phyloP scores from a whole-genome alignment of 2,329 filamentous ascomycete species.

The Trichoderma koningii region DNA sequence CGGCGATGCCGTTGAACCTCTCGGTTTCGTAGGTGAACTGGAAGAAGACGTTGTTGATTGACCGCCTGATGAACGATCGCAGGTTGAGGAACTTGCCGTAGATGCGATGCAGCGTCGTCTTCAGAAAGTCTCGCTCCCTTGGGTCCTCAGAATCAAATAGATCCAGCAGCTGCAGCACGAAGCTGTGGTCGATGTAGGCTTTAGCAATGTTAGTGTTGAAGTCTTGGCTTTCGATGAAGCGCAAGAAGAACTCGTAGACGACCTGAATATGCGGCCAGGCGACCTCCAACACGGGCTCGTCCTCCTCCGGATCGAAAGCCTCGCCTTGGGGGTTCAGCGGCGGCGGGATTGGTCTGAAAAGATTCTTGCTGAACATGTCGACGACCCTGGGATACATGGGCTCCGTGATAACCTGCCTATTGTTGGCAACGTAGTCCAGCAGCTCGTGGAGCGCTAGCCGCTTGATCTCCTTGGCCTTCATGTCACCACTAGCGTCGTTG shows the following conservation, averaged over 20 bases:
- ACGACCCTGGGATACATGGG: conserved; percentile 98
- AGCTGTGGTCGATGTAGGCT: conserved; percentile 96
- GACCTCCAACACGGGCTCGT: conserved; percentile 95
- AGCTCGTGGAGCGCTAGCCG: conserved; percentile 92
- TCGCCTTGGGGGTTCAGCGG: conserved; percentile 98
- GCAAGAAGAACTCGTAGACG: conserved; percentile 98
- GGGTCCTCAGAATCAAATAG: conserved; percentile 98
- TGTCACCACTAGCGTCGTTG: conserved; percentile 95
- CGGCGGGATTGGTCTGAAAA: conserved; percentile 95
- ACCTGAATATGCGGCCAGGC: conserved; percentile 99
- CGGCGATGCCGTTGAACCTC: conserved; percentile 96
- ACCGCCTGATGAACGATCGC: conserved; percentile 93
- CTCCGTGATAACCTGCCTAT: conserved; percentile 96
- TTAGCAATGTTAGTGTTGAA: conserved; percentile 99
- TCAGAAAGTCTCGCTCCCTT: conserved; percentile 92
- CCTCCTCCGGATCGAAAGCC: conserved; percentile 97
- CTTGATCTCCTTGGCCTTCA: conserved; percentile 99
- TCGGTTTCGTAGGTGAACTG: conserved; percentile 99
- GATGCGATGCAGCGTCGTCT: conserved; percentile 96
- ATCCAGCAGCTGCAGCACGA: conserved; percentile 94
- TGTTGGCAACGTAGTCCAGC: conserved; percentile 97
- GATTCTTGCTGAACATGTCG: conserved; percentile 98
- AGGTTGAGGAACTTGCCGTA: conserved; percentile 99
- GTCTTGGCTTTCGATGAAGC: conserved; percentile 98
- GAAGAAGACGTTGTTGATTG: conserved; percentile 99